Percentiles rank a stretch among this genome's conserved stretches.
Conservation (phyloP, 352 stramenopile species). For the Phytophthora boehmeriae region DNA sequence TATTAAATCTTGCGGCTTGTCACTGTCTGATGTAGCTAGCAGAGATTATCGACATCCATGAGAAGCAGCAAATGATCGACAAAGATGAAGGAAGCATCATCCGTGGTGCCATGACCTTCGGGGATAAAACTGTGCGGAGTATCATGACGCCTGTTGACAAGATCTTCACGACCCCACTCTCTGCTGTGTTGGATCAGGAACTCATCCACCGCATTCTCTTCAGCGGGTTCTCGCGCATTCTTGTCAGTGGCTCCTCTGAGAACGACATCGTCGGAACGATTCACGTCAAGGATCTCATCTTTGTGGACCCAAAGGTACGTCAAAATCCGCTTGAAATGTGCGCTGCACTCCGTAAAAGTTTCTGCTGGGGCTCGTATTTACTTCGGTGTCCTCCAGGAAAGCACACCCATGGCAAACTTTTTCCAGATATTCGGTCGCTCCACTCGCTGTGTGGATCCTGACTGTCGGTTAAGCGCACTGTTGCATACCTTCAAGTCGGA, state of each 20-base stretch:
- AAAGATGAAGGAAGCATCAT: slow-evolving; percentile 94
- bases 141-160: slow-evolving; percentile 95
- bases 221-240: slow-evolving; percentile 95
- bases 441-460: slow-evolving; percentile 83
- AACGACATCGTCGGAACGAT: slow-evolving; percentile 97
- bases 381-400: slow-evolving; percentile 41
- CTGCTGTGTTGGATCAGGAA: slow-evolving; percentile 58
- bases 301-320: slow-evolving; percentile 96
- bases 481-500: slow-evolving; percentile 95
- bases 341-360: slow-evolving; percentile 56
- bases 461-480: slow-evolving; percentile 93
- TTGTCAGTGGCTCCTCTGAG: slow-evolving; percentile 79
- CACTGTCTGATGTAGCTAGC: slow-evolving; percentile 79
- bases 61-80: slow-evolving; percentile 93
- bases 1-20: no score
- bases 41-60: slow-evolving; percentile 97
- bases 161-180: slow-evolving; percentile 95
- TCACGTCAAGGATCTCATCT: slow-evolving; percentile 99
- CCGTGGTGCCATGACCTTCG: slow-evolving; percentile 94
- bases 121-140: slow-evolving; percentile 88
- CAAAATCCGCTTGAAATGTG: no score
- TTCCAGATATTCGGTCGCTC: slow-evolving; percentile 71
- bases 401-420: slow-evolving; percentile 65
- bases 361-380: slow-evolving; percentile 59
- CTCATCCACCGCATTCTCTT: slow-evolving; percentile 96